These are phyloP conservation scores for Silene latifolia DNA, from an alignment of 148 eudicot genomes.

Conservation along the genomic window DNA sequence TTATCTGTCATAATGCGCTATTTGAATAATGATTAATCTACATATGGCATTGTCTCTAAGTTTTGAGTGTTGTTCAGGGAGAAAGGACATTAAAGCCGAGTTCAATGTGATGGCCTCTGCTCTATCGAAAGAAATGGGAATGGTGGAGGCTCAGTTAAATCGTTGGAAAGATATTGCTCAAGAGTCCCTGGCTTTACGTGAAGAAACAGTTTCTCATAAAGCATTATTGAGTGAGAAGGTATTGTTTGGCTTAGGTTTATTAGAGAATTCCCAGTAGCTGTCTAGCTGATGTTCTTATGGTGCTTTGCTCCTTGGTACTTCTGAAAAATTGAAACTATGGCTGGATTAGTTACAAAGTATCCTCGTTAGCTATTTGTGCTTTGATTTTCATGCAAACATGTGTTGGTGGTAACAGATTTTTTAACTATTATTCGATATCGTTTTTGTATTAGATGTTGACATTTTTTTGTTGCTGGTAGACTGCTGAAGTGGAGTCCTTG, in stretches of 20 bases:
- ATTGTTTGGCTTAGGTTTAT: not conserved
- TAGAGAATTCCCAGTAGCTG: not conserved
- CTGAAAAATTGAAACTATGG: not conserved
- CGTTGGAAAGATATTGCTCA: constrained; percentile 81
- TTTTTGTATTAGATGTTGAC: constrained; percentile 8
- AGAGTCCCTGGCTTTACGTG: constrained; percentile 69
- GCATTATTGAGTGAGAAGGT: constrained; percentile 64
- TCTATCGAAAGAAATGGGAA: constrained; percentile 78
- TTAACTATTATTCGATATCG: not conserved
- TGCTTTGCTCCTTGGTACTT: not conserved
- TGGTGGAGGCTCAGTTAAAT: constrained; percentile 86
- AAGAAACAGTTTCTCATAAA: constrained; percentile 59
- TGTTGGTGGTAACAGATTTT: not conserved
- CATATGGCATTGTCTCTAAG: not conserved
- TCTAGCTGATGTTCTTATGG: not conserved
- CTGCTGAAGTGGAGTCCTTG: constrained; percentile 55
- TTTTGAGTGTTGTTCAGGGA: constrained; percentile 42
- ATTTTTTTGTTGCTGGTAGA: constrained; percentile 44
- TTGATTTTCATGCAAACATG: not conserved
- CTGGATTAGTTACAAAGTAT: not conserved
- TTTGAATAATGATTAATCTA: constrained; percentile 1
- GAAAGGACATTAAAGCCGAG: constrained; percentile 80
- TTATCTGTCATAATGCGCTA: not conserved
- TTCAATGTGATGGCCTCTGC: constrained; percentile 84
- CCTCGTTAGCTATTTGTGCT: not conserved